These are phyloP conservation scores for Thalassiosira livingstoniorum DNA, from an alignment of 352 stramenopile genomes.

Conservation along the genomic window DNA sequence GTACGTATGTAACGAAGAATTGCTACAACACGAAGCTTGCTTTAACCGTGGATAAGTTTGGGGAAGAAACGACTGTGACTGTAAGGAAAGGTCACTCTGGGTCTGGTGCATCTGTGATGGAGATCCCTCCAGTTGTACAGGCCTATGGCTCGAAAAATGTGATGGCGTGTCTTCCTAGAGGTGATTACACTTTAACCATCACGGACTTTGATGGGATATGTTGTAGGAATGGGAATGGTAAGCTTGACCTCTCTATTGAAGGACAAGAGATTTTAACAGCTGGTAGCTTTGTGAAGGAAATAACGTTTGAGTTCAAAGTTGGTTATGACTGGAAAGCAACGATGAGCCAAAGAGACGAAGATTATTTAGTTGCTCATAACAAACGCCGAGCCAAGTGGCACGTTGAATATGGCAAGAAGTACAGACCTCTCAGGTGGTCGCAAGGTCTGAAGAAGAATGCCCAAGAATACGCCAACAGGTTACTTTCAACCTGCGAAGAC, in stretches of 20 bases:
- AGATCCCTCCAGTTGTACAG: background rate
- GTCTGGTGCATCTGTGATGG: background rate
- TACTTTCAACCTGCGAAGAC: slow-evolving; percentile 15
- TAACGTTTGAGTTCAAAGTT: slow-evolving; percentile 23
- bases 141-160: background rate
- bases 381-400: slow-evolving; percentile 29
- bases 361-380: slow-evolving; percentile 25
- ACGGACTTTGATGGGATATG: slow-evolving; percentile 38
- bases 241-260: slow-evolving; percentile 21
- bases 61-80: slow-evolving; percentile 8
- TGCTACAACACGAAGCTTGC: no score
- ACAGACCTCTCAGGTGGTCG: slow-evolving; percentile 11
- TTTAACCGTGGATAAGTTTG: slow-evolving; percentile 20
- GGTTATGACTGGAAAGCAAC: slow-evolving; percentile 24
- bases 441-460: slow-evolving; percentile 8
- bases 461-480: background rate
- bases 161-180: slow-evolving; percentile 12
- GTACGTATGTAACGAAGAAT: no score
- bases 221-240: slow-evolving; percentile 18
- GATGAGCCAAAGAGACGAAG: slow-evolving; percentile 16
- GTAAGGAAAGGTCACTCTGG: background rate
- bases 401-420: slow-evolving; percentile 1
- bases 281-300: slow-evolving; percentile 8
- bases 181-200: slow-evolving; percentile 27
- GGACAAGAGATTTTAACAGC: slow-evolving; percentile 27